Evolutionary conservation across 495 filamentous ascomycete species (phyloP).

Genomic region (Bacidia gigantensis): DNA sequence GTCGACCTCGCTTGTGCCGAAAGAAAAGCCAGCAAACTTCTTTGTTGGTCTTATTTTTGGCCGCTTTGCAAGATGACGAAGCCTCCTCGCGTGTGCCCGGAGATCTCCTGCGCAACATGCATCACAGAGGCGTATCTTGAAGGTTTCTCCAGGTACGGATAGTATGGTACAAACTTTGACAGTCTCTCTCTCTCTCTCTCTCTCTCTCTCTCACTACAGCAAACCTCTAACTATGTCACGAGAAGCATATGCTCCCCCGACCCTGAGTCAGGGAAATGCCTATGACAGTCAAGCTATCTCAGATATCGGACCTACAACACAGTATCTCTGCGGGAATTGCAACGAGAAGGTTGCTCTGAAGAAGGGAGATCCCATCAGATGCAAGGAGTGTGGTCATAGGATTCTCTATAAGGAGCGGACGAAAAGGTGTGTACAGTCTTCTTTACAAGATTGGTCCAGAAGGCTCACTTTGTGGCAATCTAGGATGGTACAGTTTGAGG

Average conservation of each 20-base stretch:
- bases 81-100: too few species aligned
- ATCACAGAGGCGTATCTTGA: too few species aligned
- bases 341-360: conserved; percentile 66
- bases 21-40: too few species aligned
- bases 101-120: too few species aligned
- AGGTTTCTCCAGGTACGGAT: too few species aligned
- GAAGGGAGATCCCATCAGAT: conserved; percentile 77
- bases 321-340: conserved; percentile 93
- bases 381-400: conserved; percentile 90
- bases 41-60: too few species aligned
- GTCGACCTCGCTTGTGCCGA: too few species aligned
- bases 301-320: conserved; percentile 16
- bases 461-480: not conserved
- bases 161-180: too few species aligned
- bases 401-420: conserved; percentile 97
- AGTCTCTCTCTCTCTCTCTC: not conserved
- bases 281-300: conserved; percentile 5
- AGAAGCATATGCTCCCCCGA: conserved; percentile 48
- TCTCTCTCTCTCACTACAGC: not conserved
- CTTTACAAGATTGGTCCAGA: too few species aligned
- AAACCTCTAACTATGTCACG: conserved; percentile 35
- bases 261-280: conserved; percentile 13
- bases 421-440: conserved; percentile 73
- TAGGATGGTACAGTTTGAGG: conserved; percentile 97
- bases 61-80: too few species aligned